phyloP scores from a whole-genome alignment of 1,139 yeast genomes.

The Pichia sp. region DNA sequence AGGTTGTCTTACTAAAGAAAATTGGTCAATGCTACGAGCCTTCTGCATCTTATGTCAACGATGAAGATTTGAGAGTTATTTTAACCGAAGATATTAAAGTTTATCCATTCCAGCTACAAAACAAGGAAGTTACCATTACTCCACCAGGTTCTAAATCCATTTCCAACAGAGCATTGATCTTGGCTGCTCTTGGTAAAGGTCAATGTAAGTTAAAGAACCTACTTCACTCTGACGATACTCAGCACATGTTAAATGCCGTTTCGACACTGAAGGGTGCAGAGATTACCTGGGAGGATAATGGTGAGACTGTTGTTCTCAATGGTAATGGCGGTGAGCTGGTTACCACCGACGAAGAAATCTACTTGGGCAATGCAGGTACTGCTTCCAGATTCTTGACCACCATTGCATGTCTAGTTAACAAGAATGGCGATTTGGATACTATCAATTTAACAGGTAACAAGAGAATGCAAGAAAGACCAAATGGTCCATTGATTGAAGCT shows the following conservation, averaged over 20 bases:
- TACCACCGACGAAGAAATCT: conserved; percentile 58
- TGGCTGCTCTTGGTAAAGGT: conserved; percentile 90
- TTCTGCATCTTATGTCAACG: conserved; percentile 78
- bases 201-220: conserved; percentile 75
- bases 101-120: conserved; percentile 38
- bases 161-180: conserved; percentile 85
- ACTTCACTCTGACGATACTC: conserved; percentile 93
- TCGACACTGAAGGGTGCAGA: conserved; percentile 73
- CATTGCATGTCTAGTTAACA: conserved; percentile 72
- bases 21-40: conserved; percentile 89
- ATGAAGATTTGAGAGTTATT: conserved; percentile 72
- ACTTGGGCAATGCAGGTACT: conserved; percentile 97
- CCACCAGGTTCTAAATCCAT: conserved; percentile 99
- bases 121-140: conserved; percentile 40
- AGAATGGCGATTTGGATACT: conserved; percentile 34
- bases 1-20: conserved; percentile 72
- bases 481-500: conserved; percentile 94
- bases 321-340: conserved; percentile 80
- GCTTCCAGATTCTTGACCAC: conserved; percentile 93
- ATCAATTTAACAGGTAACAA: conserved; percentile 86
- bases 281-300: conserved; percentile 76
- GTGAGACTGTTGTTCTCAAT: conserved; percentile 74
- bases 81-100: conserved; percentile 80
- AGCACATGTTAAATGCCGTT: conserved; percentile 89
- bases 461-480: conserved; percentile 97